These are phyloP conservation scores for Pythium volutum DNA, from an alignment of 352 stramenopile genomes.

Conservation along the genomic window DNA sequence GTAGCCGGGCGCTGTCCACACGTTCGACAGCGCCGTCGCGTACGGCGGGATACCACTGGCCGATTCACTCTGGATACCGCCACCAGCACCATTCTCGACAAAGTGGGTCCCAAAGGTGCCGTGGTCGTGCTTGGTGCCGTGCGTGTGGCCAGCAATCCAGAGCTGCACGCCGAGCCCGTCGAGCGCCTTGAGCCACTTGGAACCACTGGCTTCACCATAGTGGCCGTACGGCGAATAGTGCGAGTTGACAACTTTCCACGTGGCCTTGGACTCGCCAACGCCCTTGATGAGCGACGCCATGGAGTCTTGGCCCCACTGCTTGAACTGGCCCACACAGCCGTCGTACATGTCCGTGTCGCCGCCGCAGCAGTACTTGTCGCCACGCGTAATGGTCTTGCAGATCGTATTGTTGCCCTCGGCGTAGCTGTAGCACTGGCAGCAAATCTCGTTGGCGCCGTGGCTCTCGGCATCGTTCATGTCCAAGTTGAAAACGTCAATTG, in stretches of 20 bases:
- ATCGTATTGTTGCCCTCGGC: constrained; percentile 29
- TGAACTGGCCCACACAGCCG: constrained; percentile 34
- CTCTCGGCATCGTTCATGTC: constrained; percentile 46
- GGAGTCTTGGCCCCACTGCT: constrained; percentile 36
- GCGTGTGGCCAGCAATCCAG: constrained; percentile 40
- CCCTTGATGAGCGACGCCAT: constrained; percentile 24
- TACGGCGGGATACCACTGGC: constrained; percentile 23
- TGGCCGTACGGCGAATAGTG: constrained; percentile 40
- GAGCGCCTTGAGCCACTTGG: constrained; percentile 28
- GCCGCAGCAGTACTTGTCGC: constrained; percentile 26
- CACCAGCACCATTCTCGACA: constrained; percentile 41
- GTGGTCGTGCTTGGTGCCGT: constrained; percentile 41
- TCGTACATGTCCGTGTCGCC: constrained; percentile 37
- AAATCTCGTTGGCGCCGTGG: constrained; percentile 37
- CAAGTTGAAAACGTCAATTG: constrained; percentile 50
- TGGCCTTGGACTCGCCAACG: constrained; percentile 34
- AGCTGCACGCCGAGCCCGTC: constrained; percentile 22
- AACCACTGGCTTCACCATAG: constrained; percentile 23
- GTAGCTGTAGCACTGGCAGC: constrained; percentile 48
- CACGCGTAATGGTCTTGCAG: constrained; percentile 31
- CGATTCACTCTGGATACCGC: constrained; percentile 39
- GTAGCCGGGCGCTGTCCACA: constrained; percentile 29
- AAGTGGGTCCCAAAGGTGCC: constrained; percentile 32
- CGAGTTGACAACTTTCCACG: constrained; percentile 48
- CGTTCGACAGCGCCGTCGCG: constrained; percentile 20